Percentiles rank a stretch among this genome's conserved stretches.
Evolutionary conservation across 139 green algal genomes (phyloP).

Genomic region (Desmodesmus armatus): DNA sequence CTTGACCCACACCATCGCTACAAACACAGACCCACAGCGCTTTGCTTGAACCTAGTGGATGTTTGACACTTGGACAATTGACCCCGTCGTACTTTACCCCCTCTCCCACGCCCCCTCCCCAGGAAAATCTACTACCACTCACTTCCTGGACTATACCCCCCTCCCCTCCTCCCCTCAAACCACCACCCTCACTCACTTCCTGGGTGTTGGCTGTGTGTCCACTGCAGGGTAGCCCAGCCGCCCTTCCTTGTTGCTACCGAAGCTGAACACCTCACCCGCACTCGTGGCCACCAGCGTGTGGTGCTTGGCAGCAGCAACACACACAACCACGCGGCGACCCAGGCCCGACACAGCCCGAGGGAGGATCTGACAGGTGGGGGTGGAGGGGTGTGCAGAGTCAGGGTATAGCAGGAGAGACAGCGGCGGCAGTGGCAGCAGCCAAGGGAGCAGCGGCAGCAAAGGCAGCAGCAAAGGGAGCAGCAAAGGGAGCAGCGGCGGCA

Average conservation of each 20-base stretch:
- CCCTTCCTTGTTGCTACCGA: slow-evolving; percentile 81
- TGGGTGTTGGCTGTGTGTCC: slow-evolving; percentile 83
- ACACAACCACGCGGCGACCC: slow-evolving; percentile 44
- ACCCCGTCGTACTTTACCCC: too few relatives aligned
- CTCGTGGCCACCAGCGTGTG: slow-evolving; percentile 85
- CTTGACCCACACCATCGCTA: too few relatives aligned
- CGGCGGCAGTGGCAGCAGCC: too few relatives aligned
- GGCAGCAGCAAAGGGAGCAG: background rate
- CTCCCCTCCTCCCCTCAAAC: too few relatives aligned
- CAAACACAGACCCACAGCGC: too few relatives aligned
- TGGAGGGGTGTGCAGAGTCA: background rate
- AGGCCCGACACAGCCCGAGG: slow-evolving; percentile 63
- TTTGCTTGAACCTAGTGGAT: too few relatives aligned
- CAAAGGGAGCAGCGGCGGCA: background rate
- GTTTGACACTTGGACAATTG: too few relatives aligned
- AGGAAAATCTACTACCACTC: too few relatives aligned
- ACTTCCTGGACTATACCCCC: too few relatives aligned
- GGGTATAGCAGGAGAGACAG: too few relatives aligned
- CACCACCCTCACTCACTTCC: slow-evolving; percentile 58
- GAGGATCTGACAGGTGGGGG: slow-evolving; percentile 48
- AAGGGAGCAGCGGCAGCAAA: background rate
- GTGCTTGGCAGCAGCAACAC: slow-evolving; percentile 86
- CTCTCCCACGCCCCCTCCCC: too few relatives aligned
- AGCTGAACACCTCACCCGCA: slow-evolving; percentile 80
- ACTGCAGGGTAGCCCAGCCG: slow-evolving; percentile 76